Evolutionary conservation across 2,329 filamentous ascomycete genomes (phyloP), one percentile per base, ranked within the genome.

Genomic region (Aspergillus sp.): DNA sequence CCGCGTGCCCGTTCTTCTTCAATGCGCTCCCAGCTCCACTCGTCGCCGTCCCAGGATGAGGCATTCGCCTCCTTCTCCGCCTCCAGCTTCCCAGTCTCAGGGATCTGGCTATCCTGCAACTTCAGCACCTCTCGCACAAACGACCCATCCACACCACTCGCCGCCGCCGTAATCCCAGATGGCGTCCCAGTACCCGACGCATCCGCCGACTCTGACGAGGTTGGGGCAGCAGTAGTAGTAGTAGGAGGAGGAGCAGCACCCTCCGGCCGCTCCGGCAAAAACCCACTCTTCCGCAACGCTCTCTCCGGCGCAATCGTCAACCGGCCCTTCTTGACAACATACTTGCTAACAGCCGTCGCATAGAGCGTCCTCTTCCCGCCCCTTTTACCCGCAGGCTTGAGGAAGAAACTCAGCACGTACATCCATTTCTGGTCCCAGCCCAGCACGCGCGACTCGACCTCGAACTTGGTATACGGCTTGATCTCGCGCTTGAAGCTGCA

Each of bases 231-330:
- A 46, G 37, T 6, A 37, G 33, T 19, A 47, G 17, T 30, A 44
- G 33, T 19, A 47, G 17, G 20, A 44, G 41, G 9, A 33, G 50
- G 20, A 20, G 24, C 22, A 6, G 42, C 44, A 39, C 68, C 61
- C 13, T 68, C 64, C 1, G 69, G 61, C 12, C 87, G 88, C 11
- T 83, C 86, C 0, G 91, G 95, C 51, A 98, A 77, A 70, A 97
- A 79, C 1, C 87, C 86, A 50, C 88, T 88, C 37, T 87, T 83
- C 44, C 84, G 80, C 24, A 98, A 80, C 7, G 93, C 80, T 47
- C 89, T 81, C 64, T 92, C 89, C 0, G 95, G 93, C 63, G 93
- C 86, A 4, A 98, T 85, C 0, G 93, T 98, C 67, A 95, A 80
- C 22, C 93, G 82, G 1, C 89, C 90, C 56, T 91, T 81, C 79